phyloP scores from a whole-genome alignment of 2,329 filamentous ascomycete species.

The Monosporascus sp. region DNA sequence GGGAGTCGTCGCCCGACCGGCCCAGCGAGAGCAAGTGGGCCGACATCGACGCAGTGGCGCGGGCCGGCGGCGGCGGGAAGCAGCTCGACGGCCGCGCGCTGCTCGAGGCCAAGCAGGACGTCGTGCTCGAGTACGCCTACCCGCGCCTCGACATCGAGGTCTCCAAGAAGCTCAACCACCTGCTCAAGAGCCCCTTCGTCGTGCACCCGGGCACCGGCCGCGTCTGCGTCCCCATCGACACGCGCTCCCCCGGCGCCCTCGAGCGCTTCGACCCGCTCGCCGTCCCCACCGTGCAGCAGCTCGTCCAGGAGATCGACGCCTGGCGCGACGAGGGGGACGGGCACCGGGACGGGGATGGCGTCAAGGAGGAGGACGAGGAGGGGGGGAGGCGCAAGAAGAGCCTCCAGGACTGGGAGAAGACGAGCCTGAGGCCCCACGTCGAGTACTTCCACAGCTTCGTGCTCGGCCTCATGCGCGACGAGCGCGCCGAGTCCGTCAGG shows the following conservation, averaged over 20 bases:
- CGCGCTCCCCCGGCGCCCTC: constrained; percentile 42
- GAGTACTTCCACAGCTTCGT: constrained; percentile 86
- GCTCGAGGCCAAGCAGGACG: constrained; percentile 87
- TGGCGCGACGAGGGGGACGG: constrained; percentile 54
- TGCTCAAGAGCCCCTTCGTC: constrained; percentile 95
- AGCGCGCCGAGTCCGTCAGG: constrained; percentile 40
- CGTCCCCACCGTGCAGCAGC: constrained; percentile 82
- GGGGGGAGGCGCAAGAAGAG: constrained; percentile 27
- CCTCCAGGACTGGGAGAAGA: constrained; percentile 92
- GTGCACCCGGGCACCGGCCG: constrained; percentile 91
- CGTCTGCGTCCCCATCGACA: constrained; percentile 93
- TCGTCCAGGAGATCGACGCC: constrained; percentile 80
- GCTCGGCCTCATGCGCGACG: constrained; percentile 70
- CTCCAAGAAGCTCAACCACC: constrained; percentile 95
- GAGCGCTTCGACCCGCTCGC: constrained; percentile 80
- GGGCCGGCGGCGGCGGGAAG: constrained; percentile 61
- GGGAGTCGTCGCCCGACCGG: constrained; percentile 77
- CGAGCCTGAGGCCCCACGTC: constrained; percentile 85
- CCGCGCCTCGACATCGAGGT: constrained; percentile 95
- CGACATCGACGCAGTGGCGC: constrained; percentile 84
- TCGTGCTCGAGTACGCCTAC: constrained; percentile 96
- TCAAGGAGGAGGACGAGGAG: constrained; percentile 17
- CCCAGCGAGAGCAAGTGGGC: constrained; percentile 81
- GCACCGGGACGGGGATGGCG: constrained; percentile 31
- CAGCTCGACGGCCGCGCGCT: constrained; percentile 69